Conservation (phyloP, 495 filamentous ascomycete genomes). For the Neurospora africana region DNA sequence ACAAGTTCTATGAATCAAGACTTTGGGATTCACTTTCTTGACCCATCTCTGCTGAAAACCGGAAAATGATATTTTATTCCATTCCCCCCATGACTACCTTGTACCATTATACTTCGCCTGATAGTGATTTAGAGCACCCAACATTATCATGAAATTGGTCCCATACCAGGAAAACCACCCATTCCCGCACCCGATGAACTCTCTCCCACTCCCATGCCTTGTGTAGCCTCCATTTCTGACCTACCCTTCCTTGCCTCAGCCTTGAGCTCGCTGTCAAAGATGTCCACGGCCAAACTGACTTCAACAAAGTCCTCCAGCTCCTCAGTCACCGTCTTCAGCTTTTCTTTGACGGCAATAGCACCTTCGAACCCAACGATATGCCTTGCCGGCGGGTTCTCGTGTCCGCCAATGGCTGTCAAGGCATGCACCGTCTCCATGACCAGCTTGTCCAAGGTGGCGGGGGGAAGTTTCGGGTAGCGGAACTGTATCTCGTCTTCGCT, state of each 20-base stretch:
- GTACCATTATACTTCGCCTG: neutral
- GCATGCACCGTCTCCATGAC: constrained; percentile 87
- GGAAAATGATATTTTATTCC: neutral
- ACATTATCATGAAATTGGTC: neutral
- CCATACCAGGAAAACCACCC: neutral
- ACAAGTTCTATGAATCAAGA: neutral
- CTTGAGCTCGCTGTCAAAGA: constrained; percentile 46
- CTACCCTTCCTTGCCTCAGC: constrained; percentile 33
- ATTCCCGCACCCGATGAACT: neutral
- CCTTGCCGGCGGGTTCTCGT: constrained; percentile 88
- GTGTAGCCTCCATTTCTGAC: constrained; percentile 3
- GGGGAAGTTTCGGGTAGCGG: constrained; percentile 60
- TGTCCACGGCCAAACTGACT: constrained; percentile 74
- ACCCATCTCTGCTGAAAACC: neutral
- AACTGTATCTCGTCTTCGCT: constrained; percentile 47
- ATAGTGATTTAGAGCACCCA: neutral
- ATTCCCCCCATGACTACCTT: neutral
- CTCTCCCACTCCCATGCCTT: neutral
- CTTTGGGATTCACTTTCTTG: neutral
- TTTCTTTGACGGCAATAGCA: constrained; percentile 82
- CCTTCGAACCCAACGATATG: constrained; percentile 93
- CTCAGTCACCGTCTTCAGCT: constrained; percentile 90
- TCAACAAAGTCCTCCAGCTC: constrained; percentile 94
- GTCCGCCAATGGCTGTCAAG: constrained; percentile 79
- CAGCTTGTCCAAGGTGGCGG: constrained; percentile 54